Evolutionary conservation across 176 grass and related monocot genomes (phyloP), one percentile per base, ranked within the genome.

Genomic region (Carex parvula): DNA sequence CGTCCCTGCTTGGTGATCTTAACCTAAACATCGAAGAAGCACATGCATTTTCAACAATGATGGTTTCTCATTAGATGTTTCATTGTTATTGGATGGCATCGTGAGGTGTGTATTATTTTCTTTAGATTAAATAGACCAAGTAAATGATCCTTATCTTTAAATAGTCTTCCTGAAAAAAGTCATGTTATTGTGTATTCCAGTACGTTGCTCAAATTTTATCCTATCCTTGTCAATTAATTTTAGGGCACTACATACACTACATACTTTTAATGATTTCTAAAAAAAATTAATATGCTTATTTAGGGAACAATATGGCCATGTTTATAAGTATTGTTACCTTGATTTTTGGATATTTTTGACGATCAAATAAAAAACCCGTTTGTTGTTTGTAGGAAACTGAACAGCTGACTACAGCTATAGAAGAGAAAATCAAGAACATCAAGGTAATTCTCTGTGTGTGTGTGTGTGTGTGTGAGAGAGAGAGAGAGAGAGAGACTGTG

Each of bases 31-130:
- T 88, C 20, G 60, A 84, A 79, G 87, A 88, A 88, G 81, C 81
- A 80, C 82, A 88, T 50, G 82, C 72, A 70, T 88, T 88, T 79
- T 88, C 87, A 53, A 84, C 87, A 80, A 79, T 52, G 81, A 84
- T 81, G 73, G 81, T 74, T 88, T 84, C 41, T 88, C 87, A 72
- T 88, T 88, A 84, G 87, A 88, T 69, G 53, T 70, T 88, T 88
- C 69, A 20, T 88, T 72, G 87, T 88, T 73, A 62, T 13, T 71
- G 87, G 87, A 60, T 88, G 87, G 87, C 46, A 80, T 79, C 35
- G n/a, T 35, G 81, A 80, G 82, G 87, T 88, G 81, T 72, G 18
- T 5, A 39, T 76, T 37, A 1, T 56, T 56, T 55, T 50, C 48
- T 41, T 22, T 42, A 64, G 3, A 60, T 63, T 21, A 62, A 60